Evolutionary conservation across 805 yeast species (phyloP).

Genomic region (Candida namnaoensis): DNA sequence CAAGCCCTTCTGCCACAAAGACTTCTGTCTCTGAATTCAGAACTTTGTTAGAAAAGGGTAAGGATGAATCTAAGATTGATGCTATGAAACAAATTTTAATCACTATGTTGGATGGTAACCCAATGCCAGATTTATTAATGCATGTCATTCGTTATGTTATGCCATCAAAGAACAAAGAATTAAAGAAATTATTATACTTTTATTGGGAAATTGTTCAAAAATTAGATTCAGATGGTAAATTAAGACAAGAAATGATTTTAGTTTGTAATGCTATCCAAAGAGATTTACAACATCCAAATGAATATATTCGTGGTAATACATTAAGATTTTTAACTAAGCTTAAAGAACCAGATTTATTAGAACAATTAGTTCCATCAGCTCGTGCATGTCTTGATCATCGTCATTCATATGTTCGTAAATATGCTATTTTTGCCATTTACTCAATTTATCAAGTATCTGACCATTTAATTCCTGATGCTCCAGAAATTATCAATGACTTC

Average conservation of each 20-base stretch:
- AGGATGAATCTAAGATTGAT: conserved; percentile 78
- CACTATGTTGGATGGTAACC: conserved; percentile 85
- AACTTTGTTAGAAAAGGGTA: conserved; percentile 75
- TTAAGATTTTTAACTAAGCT: conserved; percentile 85
- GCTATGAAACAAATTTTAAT: conserved; percentile 86
- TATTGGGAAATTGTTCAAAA: conserved; percentile 99
- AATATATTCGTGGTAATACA: conserved; percentile 92
- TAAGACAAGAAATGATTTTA: conserved; percentile 97
- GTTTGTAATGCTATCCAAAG: conserved; percentile 97
- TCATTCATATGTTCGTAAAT: conserved; percentile 96
- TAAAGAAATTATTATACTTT: conserved; percentile 86
- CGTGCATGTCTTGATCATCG: conserved; percentile 90
- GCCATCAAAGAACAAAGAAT: conserved; percentile 88
- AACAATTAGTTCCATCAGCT: conserved; percentile 90
- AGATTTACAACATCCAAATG: conserved; percentile 97
- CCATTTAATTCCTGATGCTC: conserved; percentile 92
- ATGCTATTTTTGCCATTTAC: conserved; percentile 86
- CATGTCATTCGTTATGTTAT: conserved; percentile 93
- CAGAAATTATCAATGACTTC: conserved; percentile 67
- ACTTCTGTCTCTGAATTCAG: conserved; percentile 64
- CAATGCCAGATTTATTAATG: conserved; percentile 90
- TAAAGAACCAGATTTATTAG: conserved; percentile 88
- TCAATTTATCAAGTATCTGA: conserved; percentile 78
- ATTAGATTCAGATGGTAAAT: conserved; percentile 76
- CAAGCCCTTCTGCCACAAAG: conserved; percentile 47